Conservation (phyloP, 2,329 filamentous ascomycete species). For the Phyllosticta ampelicida region DNA sequence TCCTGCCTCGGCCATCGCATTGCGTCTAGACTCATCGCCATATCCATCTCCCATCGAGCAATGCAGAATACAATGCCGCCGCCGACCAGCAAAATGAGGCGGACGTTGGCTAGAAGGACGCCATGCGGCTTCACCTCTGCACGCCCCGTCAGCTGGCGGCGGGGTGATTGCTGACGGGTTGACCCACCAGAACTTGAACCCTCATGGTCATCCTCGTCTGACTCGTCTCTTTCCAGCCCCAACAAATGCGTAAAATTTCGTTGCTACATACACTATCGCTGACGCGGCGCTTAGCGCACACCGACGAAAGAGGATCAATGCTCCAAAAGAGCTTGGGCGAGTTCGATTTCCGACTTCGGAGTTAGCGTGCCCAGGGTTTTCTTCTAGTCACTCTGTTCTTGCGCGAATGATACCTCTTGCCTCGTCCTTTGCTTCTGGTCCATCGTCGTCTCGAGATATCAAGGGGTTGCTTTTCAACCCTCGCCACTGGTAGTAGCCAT, state of each 20-base stretch:
- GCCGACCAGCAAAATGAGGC: background rate
- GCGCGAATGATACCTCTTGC: background rate
- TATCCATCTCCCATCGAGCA: background rate
- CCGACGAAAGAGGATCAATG: background rate
- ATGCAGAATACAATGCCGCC: background rate
- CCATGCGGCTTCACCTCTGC: background rate
- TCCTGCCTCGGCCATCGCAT: background rate
- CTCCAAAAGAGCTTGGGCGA: conserved; percentile 1
- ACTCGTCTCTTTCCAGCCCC: background rate
- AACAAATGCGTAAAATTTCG: background rate
- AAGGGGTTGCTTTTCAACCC: background rate
- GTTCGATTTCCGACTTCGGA: conserved; percentile 8
- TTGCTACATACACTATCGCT: background rate
- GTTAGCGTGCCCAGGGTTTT: conserved; percentile 3
- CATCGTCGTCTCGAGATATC: background rate
- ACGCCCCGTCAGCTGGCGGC: background rate
- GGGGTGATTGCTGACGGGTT: background rate
- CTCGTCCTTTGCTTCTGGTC: background rate
- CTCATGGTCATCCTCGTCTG: background rate
- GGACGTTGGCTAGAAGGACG: background rate
- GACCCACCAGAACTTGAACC: background rate
- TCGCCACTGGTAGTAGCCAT: background rate
- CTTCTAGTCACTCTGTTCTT: background rate
- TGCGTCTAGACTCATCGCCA: background rate
- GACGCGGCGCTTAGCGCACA: background rate